A percentile compares a stretch with the other conserved stretches of the same genome.
These are phyloP conservation scores for Eucalyptus sideroxylon DNA, from an alignment of 345 rosid species.

Conservation along the genomic window DNA sequence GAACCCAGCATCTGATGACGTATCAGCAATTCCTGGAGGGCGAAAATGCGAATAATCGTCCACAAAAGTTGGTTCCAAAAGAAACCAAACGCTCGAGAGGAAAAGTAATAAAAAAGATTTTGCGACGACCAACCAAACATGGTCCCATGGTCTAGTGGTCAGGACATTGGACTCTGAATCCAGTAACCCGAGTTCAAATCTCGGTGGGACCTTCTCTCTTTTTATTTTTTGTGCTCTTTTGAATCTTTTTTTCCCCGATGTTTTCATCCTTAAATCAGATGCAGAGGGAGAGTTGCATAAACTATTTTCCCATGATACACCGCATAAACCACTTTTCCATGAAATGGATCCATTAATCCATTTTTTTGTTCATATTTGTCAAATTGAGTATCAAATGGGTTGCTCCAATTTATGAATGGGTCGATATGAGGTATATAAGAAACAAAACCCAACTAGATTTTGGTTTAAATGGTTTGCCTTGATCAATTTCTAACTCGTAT, in stretches of 20 bases:
- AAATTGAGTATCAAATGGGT: not conserved
- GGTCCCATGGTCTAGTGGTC: conserved; percentile 89
- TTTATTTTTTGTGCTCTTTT: accelerated
- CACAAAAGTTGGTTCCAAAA: not conserved
- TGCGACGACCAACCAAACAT: accelerated
- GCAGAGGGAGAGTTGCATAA: not conserved
- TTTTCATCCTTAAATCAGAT: not conserved
- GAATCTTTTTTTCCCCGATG: not conserved
- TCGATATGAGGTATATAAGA: not conserved
- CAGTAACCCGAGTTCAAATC: conserved; percentile 96
- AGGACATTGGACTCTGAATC: conserved; percentile 95
- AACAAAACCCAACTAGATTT: not conserved
- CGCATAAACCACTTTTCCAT: no score
- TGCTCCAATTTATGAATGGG: not conserved
- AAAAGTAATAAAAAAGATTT: accelerated
- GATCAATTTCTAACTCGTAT: not conserved
- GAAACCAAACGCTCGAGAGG: not conserved
- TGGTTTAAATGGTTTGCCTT: not conserved
- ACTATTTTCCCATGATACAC: not conserved
- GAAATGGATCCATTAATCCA: not conserved
- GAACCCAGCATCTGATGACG: no score
- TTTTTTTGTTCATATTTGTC: no score
- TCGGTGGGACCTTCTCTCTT: conserved; percentile 55
- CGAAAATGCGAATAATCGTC: not conserved
- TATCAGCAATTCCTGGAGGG: not conserved